Percentiles rank a stretch among this genome's conserved stretches.
phyloP scores from a whole-genome alignment of 176 grass and related monocot species.

The Melocanna baccifera region DNA sequence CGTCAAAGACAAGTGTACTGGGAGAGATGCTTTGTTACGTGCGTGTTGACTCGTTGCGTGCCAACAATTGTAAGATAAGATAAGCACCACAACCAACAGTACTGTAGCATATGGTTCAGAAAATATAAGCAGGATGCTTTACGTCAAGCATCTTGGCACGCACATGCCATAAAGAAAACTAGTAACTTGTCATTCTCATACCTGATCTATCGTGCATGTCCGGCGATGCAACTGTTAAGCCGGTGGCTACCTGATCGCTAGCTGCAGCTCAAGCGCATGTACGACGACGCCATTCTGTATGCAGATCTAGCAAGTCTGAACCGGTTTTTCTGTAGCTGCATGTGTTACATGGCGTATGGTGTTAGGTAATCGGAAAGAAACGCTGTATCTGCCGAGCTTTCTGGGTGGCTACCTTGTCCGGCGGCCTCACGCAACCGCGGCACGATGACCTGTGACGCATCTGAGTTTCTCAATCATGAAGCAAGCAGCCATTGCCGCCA shows the following conservation, averaged over 20 bases:
- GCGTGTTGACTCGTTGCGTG: slow-evolving; percentile 13
- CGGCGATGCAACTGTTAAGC: background rate
- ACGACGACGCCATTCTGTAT: background rate
- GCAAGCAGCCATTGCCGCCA: background rate
- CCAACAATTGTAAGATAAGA: background rate
- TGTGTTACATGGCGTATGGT: background rate
- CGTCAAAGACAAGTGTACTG: slow-evolving; percentile 23
- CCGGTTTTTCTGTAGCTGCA: background rate
- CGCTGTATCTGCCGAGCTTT: slow-evolving; percentile 21
- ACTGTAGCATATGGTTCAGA: background rate
- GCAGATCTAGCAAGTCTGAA: background rate
- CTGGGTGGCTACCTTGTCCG: background rate
- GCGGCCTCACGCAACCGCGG: slow-evolving; percentile 9
- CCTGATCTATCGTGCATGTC: background rate
- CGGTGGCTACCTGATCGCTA: background rate
- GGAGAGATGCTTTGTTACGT: background rate
- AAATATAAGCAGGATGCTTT: background rate
- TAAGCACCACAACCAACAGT: background rate
- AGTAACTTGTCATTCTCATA: background rate
- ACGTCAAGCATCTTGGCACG: slow-evolving; percentile 1
- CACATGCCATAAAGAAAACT: background rate
- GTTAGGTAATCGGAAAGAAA: slow-evolving; percentile 26
- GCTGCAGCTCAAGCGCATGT: background rate
- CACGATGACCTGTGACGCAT: background rate
- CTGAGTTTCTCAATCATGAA: background rate